phyloP scores from a whole-genome alignment of 2,329 filamentous ascomycete species.

The Plenodomus biglobosus region DNA sequence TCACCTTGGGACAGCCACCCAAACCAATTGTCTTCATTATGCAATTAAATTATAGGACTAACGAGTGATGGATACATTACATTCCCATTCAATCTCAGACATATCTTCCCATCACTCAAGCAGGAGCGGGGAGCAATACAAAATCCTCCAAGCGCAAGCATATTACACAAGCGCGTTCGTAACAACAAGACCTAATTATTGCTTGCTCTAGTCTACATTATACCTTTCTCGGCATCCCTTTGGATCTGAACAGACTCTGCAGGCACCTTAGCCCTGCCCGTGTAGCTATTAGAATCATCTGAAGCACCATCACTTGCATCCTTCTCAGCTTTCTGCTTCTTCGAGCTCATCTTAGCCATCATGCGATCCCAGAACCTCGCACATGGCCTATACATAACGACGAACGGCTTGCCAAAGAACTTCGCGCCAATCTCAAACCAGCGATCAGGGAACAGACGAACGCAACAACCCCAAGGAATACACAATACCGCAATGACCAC shows the following conservation, averaged over 20 bases:
- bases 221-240: constrained; percentile 19
- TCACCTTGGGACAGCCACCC: too few relatives aligned
- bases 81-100: too few relatives aligned
- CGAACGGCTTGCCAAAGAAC: constrained; percentile 28
- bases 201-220: constrained; percentile 5
- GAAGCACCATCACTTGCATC: constrained; percentile 8
- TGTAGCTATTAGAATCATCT: constrained; percentile 10
- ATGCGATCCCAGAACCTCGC: constrained; percentile 14
- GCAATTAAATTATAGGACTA: too few relatives aligned
- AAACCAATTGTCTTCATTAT: too few relatives aligned
- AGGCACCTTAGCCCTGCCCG: constrained; percentile 19
- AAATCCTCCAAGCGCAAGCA: not conserved
- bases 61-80: too few relatives aligned
- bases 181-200: not conserved
- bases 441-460: constrained; percentile 55
- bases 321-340: constrained; percentile 11
- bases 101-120: too few relatives aligned
- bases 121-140: too few relatives aligned
- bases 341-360: constrained; percentile 12
- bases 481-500: constrained; percentile 54
- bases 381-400: constrained; percentile 24
- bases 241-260: constrained; percentile 9
- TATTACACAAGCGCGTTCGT: not conserved
- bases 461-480: constrained; percentile 54
- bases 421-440: constrained; percentile 27